Base-by-base conservation (phyloP, 495 filamentous ascomycete species). In the Monascus purpureus region DNA sequence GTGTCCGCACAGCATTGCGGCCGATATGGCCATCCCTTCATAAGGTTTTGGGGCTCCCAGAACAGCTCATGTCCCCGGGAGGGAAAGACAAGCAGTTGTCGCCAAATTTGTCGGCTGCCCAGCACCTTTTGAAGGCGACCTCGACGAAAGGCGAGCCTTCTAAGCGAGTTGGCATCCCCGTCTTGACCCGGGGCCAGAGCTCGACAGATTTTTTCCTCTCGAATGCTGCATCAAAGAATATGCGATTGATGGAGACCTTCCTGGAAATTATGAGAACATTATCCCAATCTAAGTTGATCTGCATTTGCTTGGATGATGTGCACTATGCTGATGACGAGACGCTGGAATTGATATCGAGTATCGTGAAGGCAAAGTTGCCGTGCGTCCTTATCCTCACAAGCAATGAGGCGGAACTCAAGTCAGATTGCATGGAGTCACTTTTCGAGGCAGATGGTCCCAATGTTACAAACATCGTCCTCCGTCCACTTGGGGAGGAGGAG, bases 261-360 rank as follows among this genome's bases (percentile, higher is more conserved):
- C 49, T 93, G 18, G 84, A 92, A 36, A 73, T 92, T n/a, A 47
- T 94, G 31, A 68, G 80, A 28, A 72, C 84, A 16, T 68, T 94
- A 24, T 76, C 80, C 1, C 66, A 74, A 3, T 75, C 77, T 40
- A 82, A 79, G 42, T 70, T 92, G 46, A 82, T 93, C 22, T 84
- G 78, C 43, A 70, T 92, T 23, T 84, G 75, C 40, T 55, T 93
- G 4, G 86, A 94, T 45, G 85, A 94, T 47, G 59, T 92, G 12
- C 83, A 93, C 42, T 84, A 78, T 47, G 82, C 83, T 12, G 86
- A 94, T 43, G 72, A 81, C 28, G 86, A 94, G 43, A 85, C 78
- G 3, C 54, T 83, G 23, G 82, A 93, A 28, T 57, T 93, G 36
- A 73, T 93, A 15, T 64, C 72, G 32, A 75, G 78, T 41, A 79